Evolutionary conservation across 805 yeast genomes (phyloP).

Genomic region (Wickerhamiella azyma): DNA sequence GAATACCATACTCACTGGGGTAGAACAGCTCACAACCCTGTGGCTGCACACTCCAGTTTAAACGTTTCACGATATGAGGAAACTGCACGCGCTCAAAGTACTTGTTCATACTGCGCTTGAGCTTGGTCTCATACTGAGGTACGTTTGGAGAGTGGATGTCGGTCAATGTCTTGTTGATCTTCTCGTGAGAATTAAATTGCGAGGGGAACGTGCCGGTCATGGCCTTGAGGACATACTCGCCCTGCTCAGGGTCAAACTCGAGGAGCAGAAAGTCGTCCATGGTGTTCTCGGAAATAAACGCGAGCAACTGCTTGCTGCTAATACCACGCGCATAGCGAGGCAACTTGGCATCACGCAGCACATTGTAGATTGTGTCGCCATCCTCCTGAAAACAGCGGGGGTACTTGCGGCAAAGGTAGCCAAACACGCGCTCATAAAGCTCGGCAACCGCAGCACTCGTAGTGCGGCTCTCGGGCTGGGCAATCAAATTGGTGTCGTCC

Average conservation of each 20-base stretch:
- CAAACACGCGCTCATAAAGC: conserved; percentile 32
- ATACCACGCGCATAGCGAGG: conserved; percentile 12
- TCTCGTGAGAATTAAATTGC: conserved; percentile 52
- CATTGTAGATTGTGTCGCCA: conserved; percentile 16
- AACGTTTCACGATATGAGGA: conserved; percentile 44
- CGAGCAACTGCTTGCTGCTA: conserved; percentile 1
- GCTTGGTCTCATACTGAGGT: conserved; percentile 45
- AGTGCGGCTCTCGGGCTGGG: conserved; percentile 12
- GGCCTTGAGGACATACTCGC: conserved; percentile 38
- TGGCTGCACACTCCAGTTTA: conserved; percentile 55
- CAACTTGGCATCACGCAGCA: conserved; percentile 10
- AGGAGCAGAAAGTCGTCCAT: conserved; percentile 54
- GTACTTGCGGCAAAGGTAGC: conserved; percentile 34
- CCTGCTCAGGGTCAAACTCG: conserved; percentile 30
- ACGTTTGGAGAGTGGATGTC: conserved; percentile 51
- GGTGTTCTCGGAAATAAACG: conserved; percentile 23
- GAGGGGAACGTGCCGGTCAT: conserved; percentile 53
- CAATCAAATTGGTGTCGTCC: conserved; percentile 10
- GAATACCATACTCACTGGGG: conserved; percentile 31
- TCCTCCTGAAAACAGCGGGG: conserved; percentile 37
- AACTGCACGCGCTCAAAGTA: conserved; percentile 46
- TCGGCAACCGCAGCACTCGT: conserved; percentile 33
- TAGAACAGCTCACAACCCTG: conserved; percentile 38
- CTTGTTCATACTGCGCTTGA: conserved; percentile 50
- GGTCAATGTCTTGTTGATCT: conserved; percentile 41